Evolutionary conservation across 140 eudicot species (phyloP).

Genomic region (Erigeron philadelphicus): DNA sequence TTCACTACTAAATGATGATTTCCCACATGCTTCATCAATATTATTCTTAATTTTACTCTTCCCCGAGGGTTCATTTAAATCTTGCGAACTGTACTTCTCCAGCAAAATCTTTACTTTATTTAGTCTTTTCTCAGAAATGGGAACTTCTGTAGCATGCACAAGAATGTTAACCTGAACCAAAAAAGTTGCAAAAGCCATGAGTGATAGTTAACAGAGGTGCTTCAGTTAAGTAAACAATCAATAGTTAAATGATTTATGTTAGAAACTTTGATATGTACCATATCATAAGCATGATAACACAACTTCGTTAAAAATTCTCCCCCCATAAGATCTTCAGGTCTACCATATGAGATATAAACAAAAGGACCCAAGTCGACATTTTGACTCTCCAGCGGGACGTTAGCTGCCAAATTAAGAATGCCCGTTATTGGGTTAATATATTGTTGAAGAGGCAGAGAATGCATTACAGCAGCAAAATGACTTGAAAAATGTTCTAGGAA

Average conservation of each 20-base stretch:
- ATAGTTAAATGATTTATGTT: neutral
- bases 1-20: slow-evolving; percentile 58
- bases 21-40: slow-evolving; percentile 36
- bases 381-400: slow-evolving; percentile 49
- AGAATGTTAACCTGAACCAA: slow-evolving; percentile 73
- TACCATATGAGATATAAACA: slow-evolving; percentile 65
- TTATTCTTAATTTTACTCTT: slow-evolving; percentile 6
- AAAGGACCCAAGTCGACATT: slow-evolving; percentile 72
- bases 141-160: slow-evolving; percentile 60
- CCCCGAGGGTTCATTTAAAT: slow-evolving; percentile 26
- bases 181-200: neutral
- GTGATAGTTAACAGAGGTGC: neutral
- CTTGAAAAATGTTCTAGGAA: slow-evolving; percentile 63
- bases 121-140: slow-evolving; percentile 53
- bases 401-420: slow-evolving; percentile 58
- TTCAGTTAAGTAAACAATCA: neutral
- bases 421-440: slow-evolving; percentile 66
- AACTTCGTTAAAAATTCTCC: slow-evolving; percentile 64
- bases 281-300: slow-evolving; percentile 72
- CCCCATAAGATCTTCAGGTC: slow-evolving; percentile 63
- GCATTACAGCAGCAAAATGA: slow-evolving; percentile 49
- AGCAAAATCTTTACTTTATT: slow-evolving; percentile 44
- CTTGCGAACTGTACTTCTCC: slow-evolving; percentile 37
- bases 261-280: slow-evolving; percentile 39
- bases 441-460: slow-evolving; percentile 58